A percentile compares a stretch with the other conserved stretches of the same genome.
These are phyloP conservation scores for Leptodermis oblonga DNA, from an alignment of 257 asterid species.

Conservation along the genomic window DNA sequence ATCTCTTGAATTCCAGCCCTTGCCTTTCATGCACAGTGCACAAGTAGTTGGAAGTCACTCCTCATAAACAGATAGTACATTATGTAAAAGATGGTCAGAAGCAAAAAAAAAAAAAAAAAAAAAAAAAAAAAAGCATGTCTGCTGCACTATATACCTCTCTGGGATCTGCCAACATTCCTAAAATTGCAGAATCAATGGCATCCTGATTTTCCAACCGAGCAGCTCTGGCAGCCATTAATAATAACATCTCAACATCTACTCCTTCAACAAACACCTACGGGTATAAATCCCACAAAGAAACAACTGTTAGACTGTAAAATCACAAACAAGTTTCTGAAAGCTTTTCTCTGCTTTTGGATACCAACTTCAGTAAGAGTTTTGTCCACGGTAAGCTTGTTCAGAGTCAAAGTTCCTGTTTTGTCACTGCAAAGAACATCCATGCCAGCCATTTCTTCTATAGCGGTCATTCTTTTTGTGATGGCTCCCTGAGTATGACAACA, in stretches of 20 bases:
- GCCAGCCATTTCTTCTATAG: conserved; percentile 91
- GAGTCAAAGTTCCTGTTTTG: conserved; percentile 81
- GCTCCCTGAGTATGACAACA: conserved; percentile 50
- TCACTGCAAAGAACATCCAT: conserved; percentile 94
- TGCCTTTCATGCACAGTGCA: conserved; percentile 29
- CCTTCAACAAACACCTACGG: conserved; percentile 43
- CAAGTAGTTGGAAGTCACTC: background rate
- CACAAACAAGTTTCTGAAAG: background rate
- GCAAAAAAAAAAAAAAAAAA: background rate
- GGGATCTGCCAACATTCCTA: conserved; percentile 75
- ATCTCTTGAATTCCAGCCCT: conserved; percentile 44
- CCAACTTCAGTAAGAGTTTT: conserved; percentile 54
- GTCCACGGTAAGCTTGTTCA: conserved; percentile 77
- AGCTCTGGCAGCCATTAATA: conserved; percentile 89
- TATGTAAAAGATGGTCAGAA: background rate
- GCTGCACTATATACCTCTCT: conserved; percentile 55
- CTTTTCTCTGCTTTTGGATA: conserved; percentile 7
- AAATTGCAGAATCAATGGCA: conserved; percentile 79
- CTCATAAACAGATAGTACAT: background rate
- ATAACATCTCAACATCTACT: conserved; percentile 64
- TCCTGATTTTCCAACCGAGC: conserved; percentile 86
- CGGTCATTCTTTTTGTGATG: conserved; percentile 89
- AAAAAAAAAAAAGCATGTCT: too few relatives aligned
- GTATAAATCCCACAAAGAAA: conserved; percentile 4
- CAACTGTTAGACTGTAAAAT: background rate